Evolutionary conservation across 2,329 filamentous ascomycete genomes (phyloP).

Genomic region (Scopulariopsis brevicaulis): DNA sequence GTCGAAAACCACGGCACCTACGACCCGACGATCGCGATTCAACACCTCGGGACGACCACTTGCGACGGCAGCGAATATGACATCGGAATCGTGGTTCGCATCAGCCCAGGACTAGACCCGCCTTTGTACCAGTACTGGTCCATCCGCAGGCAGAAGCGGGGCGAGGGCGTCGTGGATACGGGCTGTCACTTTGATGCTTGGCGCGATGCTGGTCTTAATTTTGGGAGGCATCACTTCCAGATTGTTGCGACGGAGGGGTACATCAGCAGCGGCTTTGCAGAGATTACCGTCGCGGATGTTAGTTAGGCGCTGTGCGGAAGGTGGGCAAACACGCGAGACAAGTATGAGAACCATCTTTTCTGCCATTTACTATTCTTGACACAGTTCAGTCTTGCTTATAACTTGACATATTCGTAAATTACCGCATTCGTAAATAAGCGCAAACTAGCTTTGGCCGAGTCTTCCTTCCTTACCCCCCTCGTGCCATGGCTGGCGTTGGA

Average conservation of each 20-base stretch:
- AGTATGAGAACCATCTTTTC: too few relatives aligned
- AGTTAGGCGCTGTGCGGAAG: neutral
- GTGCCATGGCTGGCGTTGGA: too few relatives aligned
- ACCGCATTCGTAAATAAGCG: too few relatives aligned
- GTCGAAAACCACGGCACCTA: slow-evolving; percentile 24
- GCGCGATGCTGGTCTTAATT: slow-evolving; percentile 28
- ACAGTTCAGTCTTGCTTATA: too few relatives aligned
- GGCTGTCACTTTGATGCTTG: slow-evolving; percentile 41
- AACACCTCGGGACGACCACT: slow-evolving; percentile 19
- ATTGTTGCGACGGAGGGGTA: slow-evolving; percentile 44
- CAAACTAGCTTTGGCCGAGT: too few relatives aligned
- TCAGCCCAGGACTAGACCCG: neutral
- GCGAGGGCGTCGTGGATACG: slow-evolving; percentile 34
- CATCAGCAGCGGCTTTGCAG: slow-evolving; percentile 32
- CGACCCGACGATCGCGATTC: slow-evolving; percentile 19
- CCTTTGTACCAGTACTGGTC: slow-evolving; percentile 41
- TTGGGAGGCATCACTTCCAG: slow-evolving; percentile 39
- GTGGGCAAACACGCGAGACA: too few relatives aligned
- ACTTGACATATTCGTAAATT: too few relatives aligned
- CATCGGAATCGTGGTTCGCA: slow-evolving; percentile 9
- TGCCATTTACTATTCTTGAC: too few relatives aligned
- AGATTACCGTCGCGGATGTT: slow-evolving; percentile 26
- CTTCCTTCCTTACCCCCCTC: too few relatives aligned
- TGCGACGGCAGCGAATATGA: slow-evolving; percentile 25
- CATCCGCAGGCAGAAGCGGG: slow-evolving; percentile 34